phyloP scores from a whole-genome alignment of 352 stramenopile species.

The Phytophthora pini region DNA sequence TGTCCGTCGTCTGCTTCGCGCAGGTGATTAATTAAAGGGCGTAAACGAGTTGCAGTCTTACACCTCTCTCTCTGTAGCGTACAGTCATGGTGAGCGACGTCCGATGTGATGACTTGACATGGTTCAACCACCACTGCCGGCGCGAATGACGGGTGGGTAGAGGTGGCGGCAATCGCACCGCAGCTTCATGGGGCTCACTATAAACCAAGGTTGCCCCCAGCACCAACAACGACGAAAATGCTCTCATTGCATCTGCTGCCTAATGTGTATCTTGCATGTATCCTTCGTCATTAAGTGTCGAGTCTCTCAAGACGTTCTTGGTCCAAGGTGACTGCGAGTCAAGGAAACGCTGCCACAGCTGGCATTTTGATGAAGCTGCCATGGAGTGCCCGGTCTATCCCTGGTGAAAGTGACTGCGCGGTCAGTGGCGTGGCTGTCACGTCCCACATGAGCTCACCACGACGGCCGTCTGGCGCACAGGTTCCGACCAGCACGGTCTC shows the following conservation, averaged over 20 bases:
- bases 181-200: neutral
- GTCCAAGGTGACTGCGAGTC: neutral
- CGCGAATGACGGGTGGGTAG: conserved; percentile 12
- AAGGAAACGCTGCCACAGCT: conserved; percentile 9
- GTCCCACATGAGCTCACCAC: conserved; percentile 30
- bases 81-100: no score
- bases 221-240: no score
- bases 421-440: neutral
- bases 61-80: neutral
- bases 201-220: neutral
- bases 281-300: conserved; percentile 21
- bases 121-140: neutral
- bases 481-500: conserved; percentile 19
- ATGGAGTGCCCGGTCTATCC: conserved; percentile 7
- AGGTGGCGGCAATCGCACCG: neutral
- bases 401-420: neutral
- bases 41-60: conserved; percentile 1
- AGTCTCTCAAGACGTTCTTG: conserved; percentile 6
- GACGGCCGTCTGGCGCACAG: conserved; percentile 17
- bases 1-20: neutral
- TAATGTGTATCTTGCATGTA: neutral
- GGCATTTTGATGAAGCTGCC: conserved; percentile 21
- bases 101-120: conserved; percentile 4
- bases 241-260: no score
- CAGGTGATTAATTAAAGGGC: neutral